Evolutionary conservation across 139 green algal species (phyloP).

Genomic region (Pseudopediastrum boryanum): DNA sequence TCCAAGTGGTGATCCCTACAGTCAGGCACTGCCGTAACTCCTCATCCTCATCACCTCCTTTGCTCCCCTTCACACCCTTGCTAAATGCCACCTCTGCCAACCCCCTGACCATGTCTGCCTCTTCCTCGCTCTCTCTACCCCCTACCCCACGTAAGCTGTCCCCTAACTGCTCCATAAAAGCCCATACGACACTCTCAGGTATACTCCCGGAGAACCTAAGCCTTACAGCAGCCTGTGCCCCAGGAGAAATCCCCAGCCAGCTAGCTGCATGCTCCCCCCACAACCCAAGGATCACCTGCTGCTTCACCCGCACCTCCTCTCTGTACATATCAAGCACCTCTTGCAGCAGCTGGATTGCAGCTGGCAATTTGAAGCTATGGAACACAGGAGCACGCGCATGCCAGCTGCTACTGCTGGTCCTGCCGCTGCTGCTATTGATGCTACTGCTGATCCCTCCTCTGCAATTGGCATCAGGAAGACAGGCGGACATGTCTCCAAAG

Average conservation of each 20-base stretch:
- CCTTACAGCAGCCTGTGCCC: constrained; percentile 2
- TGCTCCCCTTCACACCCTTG: background rate
- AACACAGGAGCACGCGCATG: constrained; percentile 12
- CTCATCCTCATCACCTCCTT: background rate
- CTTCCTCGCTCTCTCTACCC: background rate
- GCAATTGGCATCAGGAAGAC: background rate
- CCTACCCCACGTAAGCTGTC: background rate
- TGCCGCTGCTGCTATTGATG: background rate
- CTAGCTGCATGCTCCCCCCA: too few relatives aligned
- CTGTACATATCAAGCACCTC: constrained; percentile 11
- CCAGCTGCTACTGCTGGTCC: background rate
- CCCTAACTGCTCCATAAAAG: background rate
- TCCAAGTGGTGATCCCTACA: constrained; percentile 17
- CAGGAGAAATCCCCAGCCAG: too few relatives aligned
- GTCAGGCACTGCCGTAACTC: constrained; percentile 10
- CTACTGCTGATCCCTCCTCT: background rate
- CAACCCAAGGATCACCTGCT: background rate
- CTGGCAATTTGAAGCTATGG: background rate
- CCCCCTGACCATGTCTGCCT: background rate
- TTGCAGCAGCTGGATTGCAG: background rate
- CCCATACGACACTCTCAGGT: too few relatives aligned
- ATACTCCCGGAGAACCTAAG: too few relatives aligned
- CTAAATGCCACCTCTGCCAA: background rate
- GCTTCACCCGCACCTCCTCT: constrained; percentile 8
- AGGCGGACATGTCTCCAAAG: background rate